phyloP scores from a whole-genome alignment of 169 alveolate genomes.

The Eimeria praecox region DNA sequence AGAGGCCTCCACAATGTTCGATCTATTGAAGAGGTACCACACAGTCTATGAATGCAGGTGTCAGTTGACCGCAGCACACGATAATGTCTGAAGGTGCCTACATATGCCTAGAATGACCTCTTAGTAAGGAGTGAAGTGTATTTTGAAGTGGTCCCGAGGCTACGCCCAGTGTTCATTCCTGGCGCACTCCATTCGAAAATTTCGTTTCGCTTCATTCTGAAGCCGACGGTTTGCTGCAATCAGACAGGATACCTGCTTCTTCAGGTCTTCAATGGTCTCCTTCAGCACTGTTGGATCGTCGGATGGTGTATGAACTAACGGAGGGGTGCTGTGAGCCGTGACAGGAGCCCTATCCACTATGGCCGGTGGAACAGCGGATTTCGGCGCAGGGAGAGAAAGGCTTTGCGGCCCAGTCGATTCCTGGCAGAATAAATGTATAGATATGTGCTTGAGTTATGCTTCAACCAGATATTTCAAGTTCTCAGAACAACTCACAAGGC shows the following conservation, averaged over 20 bases:
- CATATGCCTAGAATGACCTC: not conserved
- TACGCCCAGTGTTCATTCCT: not conserved
- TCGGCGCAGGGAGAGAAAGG: not conserved
- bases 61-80: not conserved
- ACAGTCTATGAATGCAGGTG: not conserved
- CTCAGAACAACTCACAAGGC: not conserved
- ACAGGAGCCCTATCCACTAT: not conserved
- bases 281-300: not conserved
- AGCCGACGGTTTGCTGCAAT: conserved; percentile 61
- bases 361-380: not conserved
- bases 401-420: not conserved
- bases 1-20: conserved; percentile 56
- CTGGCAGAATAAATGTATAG: not conserved
- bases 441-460: not conserved
- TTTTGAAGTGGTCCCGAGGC: not conserved
- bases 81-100: not conserved
- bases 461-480: not conserved
- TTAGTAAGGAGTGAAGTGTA: not conserved
- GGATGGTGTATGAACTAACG: not conserved
- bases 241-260: conserved; percentile 6
- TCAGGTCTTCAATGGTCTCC: conserved; percentile 13
- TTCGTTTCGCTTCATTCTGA: conserved; percentile 52
- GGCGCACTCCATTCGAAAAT: conserved; percentile 3
- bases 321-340: not conserved
- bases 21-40: conserved; percentile 5